These are phyloP conservation scores for Inga oerstediana DNA, from an alignment of 306 rosid genomes.

Conservation along the genomic window DNA sequence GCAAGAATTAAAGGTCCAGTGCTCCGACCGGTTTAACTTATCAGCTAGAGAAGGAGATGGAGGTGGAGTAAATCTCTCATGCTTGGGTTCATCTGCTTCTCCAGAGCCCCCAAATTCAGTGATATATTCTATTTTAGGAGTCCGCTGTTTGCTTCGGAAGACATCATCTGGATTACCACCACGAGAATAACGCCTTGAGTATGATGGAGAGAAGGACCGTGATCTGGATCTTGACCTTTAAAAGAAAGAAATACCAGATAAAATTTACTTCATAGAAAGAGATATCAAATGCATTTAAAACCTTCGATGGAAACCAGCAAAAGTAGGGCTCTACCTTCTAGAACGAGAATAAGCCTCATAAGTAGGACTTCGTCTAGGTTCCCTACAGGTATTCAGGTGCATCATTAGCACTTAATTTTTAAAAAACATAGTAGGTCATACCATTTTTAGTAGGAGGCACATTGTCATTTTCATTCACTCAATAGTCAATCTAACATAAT, in stretches of 20 bases:
- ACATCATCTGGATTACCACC: conserved; percentile 71
- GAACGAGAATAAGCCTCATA: conserved; percentile 96
- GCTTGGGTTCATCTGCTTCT: conserved; percentile 63
- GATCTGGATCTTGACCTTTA: conserved; percentile 83
- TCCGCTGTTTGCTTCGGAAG: conserved; percentile 73
- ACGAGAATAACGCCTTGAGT: conserved; percentile 67
- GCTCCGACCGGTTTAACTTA: conserved; percentile 98
- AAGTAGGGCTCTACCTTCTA: conserved; percentile 56
- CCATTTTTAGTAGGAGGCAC: conserved; percentile 24
- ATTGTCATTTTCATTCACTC: conserved; percentile 29
- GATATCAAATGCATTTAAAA: conserved; percentile 14
- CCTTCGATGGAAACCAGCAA: conserved; percentile 6
- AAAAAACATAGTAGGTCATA: not conserved
- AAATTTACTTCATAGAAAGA: conserved; percentile 2
- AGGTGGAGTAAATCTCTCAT: conserved; percentile 87
- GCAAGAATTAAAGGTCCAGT: conserved; percentile 97
- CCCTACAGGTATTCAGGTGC: conserved; percentile 59
- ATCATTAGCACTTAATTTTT: conserved; percentile 24
- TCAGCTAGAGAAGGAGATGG: conserved; percentile 82
- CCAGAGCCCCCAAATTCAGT: conserved; percentile 93
- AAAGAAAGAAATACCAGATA: not conserved
- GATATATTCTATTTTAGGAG: conserved; percentile 90
- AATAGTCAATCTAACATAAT: conserved; percentile 27
- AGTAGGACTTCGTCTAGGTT: conserved; percentile 91
- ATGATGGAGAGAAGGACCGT: conserved; percentile 78